Conservation (phyloP, 768 basidiomycete genomes). For the Suillus decipiens region DNA sequence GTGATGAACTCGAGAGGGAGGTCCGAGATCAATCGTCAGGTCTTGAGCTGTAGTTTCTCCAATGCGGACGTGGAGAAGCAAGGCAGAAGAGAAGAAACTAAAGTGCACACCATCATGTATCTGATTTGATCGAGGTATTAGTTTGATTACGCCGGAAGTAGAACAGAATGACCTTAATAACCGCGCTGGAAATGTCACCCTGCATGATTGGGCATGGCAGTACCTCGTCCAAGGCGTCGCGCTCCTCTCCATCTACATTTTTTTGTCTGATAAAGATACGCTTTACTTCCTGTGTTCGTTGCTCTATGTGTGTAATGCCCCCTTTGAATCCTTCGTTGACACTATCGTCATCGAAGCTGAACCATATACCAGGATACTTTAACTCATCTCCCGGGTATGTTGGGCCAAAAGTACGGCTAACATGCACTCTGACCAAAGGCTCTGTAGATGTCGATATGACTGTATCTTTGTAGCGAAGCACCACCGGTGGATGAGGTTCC, state of each 20-base stretch:
- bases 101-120: conserved; percentile 73
- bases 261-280: conserved; percentile 75
- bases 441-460: conserved; percentile 64
- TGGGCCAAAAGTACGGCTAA: conserved; percentile 77
- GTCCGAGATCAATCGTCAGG: conserved; percentile 73
- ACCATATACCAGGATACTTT: conserved; percentile 82
- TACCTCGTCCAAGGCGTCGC: conserved; percentile 77
- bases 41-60: conserved; percentile 85
- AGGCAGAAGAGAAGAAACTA: conserved; percentile 57
- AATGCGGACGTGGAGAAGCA: conserved; percentile 59
- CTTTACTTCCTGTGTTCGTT: conserved; percentile 75
- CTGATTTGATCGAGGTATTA: conserved; percentile 35
- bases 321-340: conserved; percentile 56
- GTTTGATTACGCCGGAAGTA: background rate
- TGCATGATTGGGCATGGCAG: conserved; percentile 64
- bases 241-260: conserved; percentile 51
- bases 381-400: conserved; percentile 80
- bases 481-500: conserved; percentile 66
- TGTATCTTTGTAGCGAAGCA: conserved; percentile 65
- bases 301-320: conserved; percentile 47
- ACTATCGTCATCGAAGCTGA: conserved; percentile 78
- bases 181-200: conserved; percentile 67
- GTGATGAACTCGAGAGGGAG: conserved; percentile 75
- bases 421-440: conserved; percentile 60
- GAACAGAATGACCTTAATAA: conserved; percentile 56